These are phyloP conservation scores for Naganishia liquefaciens DNA, from an alignment of 1,284 basidiomycete genomes.

Conservation along the genomic window DNA sequence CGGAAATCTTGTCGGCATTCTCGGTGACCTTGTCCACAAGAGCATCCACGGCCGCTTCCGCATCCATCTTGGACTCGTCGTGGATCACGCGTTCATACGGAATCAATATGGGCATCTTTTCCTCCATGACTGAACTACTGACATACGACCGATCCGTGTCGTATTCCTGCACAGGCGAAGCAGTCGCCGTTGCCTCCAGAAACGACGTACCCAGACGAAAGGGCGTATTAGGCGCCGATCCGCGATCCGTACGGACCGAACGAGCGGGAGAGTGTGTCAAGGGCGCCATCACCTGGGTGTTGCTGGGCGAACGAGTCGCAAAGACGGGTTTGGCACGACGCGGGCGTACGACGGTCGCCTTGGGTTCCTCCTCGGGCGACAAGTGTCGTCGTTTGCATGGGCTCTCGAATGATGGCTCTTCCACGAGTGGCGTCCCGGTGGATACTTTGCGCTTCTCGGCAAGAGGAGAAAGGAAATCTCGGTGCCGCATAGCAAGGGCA, in stretches of 20 bases:
- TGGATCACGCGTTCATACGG: not conserved
- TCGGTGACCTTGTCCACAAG: not conserved
- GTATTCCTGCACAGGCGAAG: slow-evolving; percentile 21
- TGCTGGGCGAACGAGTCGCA: not conserved
- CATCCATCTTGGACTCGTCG: slow-evolving; percentile 18
- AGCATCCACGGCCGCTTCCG: not conserved
- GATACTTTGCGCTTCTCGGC: slow-evolving; percentile 8
- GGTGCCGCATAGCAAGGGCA: slow-evolving; percentile 1
- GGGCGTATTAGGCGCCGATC: slow-evolving; percentile 12
- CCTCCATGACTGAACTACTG: slow-evolving; percentile 27
- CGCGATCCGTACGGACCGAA: slow-evolving; percentile 7
- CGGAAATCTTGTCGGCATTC: not conserved
- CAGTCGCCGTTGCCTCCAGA: not conserved
- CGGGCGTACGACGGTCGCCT: not conserved
- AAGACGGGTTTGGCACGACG: slow-evolving; percentile 15
- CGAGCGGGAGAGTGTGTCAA: slow-evolving; percentile 11
- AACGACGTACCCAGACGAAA: not conserved
- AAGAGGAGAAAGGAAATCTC: not conserved
- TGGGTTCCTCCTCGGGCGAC: slow-evolving; percentile 7
- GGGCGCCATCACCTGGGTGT: not conserved
- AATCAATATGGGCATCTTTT: slow-evolving; percentile 25
- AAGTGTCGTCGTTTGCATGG: slow-evolving; percentile 17
- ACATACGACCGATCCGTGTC: slow-evolving; percentile 25
- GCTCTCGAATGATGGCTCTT: not conserved
- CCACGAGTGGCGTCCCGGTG: not conserved